Evolutionary conservation across 441 rosid species (phyloP).

Genomic region (Rhodomyrtus psidioides): DNA sequence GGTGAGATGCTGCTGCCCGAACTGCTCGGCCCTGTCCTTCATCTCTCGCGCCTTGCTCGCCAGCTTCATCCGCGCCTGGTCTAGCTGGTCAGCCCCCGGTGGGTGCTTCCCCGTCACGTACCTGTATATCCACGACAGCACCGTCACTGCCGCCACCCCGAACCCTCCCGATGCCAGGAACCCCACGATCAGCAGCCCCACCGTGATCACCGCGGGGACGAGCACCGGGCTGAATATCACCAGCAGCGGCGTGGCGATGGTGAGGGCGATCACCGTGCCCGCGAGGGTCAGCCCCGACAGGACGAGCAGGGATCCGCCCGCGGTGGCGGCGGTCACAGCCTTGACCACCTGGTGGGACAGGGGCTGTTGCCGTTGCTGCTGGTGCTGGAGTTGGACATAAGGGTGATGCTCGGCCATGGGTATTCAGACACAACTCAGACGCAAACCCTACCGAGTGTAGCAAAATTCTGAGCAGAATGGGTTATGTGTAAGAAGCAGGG

Average conservation of each 20-base stretch:
- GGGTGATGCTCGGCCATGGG: conserved; percentile 42
- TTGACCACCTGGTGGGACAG: conserved; percentile 53
- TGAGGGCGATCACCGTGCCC: conserved; percentile 66
- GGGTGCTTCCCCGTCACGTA: conserved; percentile 66
- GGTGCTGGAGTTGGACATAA: conserved; percentile 1
- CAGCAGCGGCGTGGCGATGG: conserved; percentile 68
- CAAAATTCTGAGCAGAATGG: not conserved
- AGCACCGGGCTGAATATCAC: conserved; percentile 84
- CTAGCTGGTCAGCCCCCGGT: conserved; percentile 55
- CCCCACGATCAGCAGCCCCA: conserved; percentile 39
- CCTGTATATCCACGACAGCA: conserved; percentile 85
- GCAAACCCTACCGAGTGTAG: not conserved
- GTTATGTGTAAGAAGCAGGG: not conserved
- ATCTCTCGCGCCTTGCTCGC: conserved; percentile 57
- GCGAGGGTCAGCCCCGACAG: conserved; percentile 66
- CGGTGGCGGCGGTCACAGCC: conserved; percentile 67
- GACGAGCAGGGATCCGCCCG: conserved; percentile 64
- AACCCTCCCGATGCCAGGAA: conserved; percentile 79
- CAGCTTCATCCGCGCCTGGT: conserved; percentile 57
- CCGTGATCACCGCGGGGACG: conserved; percentile 59
- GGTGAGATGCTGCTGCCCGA: conserved; percentile 22
- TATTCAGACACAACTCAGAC: not conserved
- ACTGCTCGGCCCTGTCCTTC: conserved; percentile 63
- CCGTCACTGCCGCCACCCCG: conserved; percentile 60
- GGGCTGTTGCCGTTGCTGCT: conserved; percentile 24